Conservation (phyloP, 768 basidiomycete genomes). For the Butyriboletus loyo region DNA sequence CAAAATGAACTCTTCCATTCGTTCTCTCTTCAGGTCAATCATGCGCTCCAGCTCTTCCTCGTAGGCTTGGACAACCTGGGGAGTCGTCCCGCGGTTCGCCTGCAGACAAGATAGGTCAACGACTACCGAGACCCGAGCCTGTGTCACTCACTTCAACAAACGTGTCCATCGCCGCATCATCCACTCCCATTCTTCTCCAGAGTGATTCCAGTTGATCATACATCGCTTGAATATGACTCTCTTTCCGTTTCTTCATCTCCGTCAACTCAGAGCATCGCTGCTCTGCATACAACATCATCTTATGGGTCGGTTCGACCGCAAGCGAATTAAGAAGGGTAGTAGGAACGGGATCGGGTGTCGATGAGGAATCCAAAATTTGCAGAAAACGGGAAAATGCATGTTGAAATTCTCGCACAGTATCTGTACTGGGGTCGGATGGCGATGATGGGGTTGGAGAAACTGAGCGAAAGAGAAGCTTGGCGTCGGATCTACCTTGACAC, state of each 20-base stretch:
- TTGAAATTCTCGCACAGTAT: constrained; percentile 42
- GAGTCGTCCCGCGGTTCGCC: constrained; percentile 73
- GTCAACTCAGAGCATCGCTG: constrained; percentile 57
- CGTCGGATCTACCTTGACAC: constrained; percentile 36
- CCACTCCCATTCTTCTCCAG: constrained; percentile 83
- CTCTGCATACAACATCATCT: constrained; percentile 71
- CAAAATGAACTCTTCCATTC: constrained; percentile 80
- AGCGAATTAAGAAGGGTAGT: constrained; percentile 27
- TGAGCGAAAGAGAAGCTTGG: constrained; percentile 36
- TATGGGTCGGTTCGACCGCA: constrained; percentile 73
- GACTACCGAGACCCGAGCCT: background rate
- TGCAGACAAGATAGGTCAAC: constrained; percentile 9
- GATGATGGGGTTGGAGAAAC: constrained; percentile 14
- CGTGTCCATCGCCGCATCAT: constrained; percentile 79
- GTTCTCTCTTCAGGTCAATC: constrained; percentile 82
- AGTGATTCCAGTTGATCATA: constrained; percentile 91
- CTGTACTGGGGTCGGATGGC: constrained; percentile 6
- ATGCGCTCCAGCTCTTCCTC: constrained; percentile 89
- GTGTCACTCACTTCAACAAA: constrained; percentile 69
- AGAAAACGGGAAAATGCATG: constrained; percentile 63
- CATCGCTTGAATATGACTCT: constrained; percentile 85
- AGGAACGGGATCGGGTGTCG: constrained; percentile 20
- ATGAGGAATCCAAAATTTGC: constrained; percentile 47
- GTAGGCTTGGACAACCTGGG: constrained; percentile 75
- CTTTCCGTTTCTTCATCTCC: constrained; percentile 70